Evolutionary conservation across 176 grass and related monocot genomes (phyloP).

Genomic region (Oryza meyeriana): DNA sequence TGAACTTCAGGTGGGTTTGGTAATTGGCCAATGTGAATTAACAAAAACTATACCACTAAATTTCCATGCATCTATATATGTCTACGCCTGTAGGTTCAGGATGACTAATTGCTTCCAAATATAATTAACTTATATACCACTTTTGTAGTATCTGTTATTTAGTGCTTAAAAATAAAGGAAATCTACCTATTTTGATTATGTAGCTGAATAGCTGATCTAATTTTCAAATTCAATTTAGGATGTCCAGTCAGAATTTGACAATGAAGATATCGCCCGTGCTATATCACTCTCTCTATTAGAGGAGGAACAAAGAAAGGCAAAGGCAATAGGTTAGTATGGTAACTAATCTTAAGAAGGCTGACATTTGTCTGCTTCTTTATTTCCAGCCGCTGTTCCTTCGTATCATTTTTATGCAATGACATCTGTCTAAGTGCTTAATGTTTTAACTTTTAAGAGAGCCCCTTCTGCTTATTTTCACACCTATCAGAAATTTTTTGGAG

Average conservation of each 20-base stretch:
- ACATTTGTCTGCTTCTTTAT: neutral
- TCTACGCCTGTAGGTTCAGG: neutral
- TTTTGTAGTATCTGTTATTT: neutral
- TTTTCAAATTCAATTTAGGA: slow-evolving; percentile 51
- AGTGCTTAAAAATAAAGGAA: neutral
- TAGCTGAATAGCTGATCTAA: slow-evolving; percentile 36
- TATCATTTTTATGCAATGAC: neutral
- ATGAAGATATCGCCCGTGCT: slow-evolving; percentile 87
- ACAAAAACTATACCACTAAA: neutral
- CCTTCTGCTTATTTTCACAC: neutral
- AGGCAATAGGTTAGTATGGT: slow-evolving; percentile 58
- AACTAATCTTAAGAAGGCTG: slow-evolving; percentile 13
- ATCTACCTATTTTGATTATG: neutral
- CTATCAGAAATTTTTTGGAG: neutral
- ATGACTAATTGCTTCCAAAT: slow-evolving; percentile 12
- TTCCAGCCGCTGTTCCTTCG: neutral
- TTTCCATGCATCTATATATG: neutral
- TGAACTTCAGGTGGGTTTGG: neutral
- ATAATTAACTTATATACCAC: neutral
- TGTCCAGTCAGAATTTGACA: slow-evolving; percentile 53
- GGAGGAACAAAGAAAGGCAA: slow-evolving; percentile 72
- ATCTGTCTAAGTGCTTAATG: neutral
- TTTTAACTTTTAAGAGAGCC: slow-evolving; percentile 12
- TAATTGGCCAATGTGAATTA: neutral
- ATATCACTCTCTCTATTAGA: slow-evolving; percentile 92